phyloP scores from a whole-genome alignment of 768 basidiomycete genomes.

The Boletus eberwhitei region DNA sequence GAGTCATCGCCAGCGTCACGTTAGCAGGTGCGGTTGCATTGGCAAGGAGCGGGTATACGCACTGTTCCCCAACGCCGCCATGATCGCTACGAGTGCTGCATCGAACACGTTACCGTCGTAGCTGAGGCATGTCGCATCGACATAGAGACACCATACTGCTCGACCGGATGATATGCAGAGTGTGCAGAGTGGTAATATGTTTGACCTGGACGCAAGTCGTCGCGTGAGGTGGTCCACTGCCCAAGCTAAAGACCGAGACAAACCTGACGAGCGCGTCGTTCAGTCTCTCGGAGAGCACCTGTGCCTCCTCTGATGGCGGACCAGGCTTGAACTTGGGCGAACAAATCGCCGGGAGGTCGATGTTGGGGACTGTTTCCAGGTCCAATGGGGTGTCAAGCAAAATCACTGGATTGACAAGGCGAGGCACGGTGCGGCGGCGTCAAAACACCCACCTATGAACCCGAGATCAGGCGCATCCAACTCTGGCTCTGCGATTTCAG shows the following conservation, averaged over 20 bases:
- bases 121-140: slow-evolving; percentile 94
- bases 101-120: slow-evolving; percentile 97
- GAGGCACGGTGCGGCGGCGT: not conserved
- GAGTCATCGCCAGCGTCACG: not conserved
- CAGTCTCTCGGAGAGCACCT: slow-evolving; percentile 80
- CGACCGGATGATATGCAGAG: slow-evolving; percentile 80
- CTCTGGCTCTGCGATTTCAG: slow-evolving; percentile 90
- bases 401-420: not conserved
- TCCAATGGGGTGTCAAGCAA: not conserved
- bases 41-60: slow-evolving; percentile 35
- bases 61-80: slow-evolving; percentile 86
- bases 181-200: slow-evolving; percentile 57
- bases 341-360: slow-evolving; percentile 91
- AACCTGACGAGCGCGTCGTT: slow-evolving; percentile 75
- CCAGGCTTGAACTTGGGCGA: slow-evolving; percentile 94
- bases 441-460: slow-evolving; percentile 60
- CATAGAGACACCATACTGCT: slow-evolving; percentile 90
- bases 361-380: slow-evolving; percentile 73
- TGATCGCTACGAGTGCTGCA: slow-evolving; percentile 82
- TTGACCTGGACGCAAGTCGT: slow-evolving; percentile 45
- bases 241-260: slow-evolving; percentile 16
- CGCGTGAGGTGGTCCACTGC: not conserved
- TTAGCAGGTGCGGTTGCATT: slow-evolving; percentile 30
- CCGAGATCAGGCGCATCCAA: slow-evolving; percentile 71
- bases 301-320: slow-evolving; percentile 92